phyloP scores from a whole-genome alignment of 2,329 filamentous ascomycete species.

The Aspergillus pseudotamarii region DNA sequence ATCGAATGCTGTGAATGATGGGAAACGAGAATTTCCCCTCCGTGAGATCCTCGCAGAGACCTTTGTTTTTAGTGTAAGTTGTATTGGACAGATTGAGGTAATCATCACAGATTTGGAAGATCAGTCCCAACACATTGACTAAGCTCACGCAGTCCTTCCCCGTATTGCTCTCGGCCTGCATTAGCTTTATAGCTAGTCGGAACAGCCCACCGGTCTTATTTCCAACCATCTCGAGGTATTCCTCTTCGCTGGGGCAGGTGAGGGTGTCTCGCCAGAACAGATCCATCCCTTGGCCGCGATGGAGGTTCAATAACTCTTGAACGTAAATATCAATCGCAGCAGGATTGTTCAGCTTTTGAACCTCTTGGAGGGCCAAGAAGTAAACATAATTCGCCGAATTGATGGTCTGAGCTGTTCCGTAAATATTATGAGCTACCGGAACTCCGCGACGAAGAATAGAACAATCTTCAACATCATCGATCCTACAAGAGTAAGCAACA shows the following conservation, averaged over 20 bases:
- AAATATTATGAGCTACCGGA: conserved; percentile 54
- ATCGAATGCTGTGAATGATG: conserved; percentile 85
- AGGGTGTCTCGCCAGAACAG: conserved; percentile 52
- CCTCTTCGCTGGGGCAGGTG: conserved; percentile 49
- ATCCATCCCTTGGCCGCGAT: conserved; percentile 53
- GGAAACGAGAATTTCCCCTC: conserved; percentile 98
- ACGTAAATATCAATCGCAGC: conserved; percentile 48
- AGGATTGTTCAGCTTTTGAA: conserved; percentile 44
- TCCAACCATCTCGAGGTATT: conserved; percentile 54
- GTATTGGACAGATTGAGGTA: conserved; percentile 78
- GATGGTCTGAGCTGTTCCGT: conserved; percentile 55
- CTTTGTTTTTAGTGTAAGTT: conserved; percentile 87
- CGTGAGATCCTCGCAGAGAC: conserved; percentile 90
- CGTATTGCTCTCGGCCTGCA: conserved; percentile 46
- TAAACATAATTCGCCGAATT: conserved; percentile 56
- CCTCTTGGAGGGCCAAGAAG: conserved; percentile 48
- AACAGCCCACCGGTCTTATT: conserved; percentile 55
- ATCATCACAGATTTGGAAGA: conserved; percentile 63
- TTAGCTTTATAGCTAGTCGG: conserved; percentile 48
- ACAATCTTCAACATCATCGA: conserved; percentile 55
- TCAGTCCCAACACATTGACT: conserved; percentile 60
- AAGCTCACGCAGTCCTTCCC: conserved; percentile 60
- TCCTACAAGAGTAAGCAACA: conserved; percentile 27
- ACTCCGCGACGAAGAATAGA: conserved; percentile 52
- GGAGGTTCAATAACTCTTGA: conserved; percentile 50